Evolutionary conservation across 441 rosid genomes (phyloP).

Genomic region (Aquilaria agallochum): DNA sequence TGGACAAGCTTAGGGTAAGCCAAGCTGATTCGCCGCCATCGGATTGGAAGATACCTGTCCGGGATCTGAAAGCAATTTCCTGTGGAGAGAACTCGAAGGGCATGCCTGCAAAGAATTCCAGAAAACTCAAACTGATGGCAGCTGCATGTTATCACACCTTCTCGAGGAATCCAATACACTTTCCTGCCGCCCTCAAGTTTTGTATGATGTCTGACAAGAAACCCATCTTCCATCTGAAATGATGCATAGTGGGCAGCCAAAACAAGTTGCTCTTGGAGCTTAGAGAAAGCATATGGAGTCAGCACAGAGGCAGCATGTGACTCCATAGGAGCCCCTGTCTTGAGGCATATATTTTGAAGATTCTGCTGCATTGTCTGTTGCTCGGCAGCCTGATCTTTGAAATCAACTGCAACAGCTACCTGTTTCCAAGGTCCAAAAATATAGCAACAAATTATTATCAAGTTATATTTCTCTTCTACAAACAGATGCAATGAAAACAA

Average conservation of each 20-base stretch:
- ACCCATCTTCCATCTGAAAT: conserved; percentile 82
- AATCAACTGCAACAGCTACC: conserved; percentile 87
- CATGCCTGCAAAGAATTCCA: conserved; percentile 88
- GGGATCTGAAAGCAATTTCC: conserved; percentile 96
- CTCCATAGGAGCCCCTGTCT: conserved; percentile 97
- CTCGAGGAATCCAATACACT: conserved; percentile 88
- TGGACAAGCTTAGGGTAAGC: conserved; percentile 43
- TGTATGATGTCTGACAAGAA: conserved; percentile 91
- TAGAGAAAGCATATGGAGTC: conserved; percentile 90
- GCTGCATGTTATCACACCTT: conserved; percentile 89
- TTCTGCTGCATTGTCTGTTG: conserved; percentile 98
- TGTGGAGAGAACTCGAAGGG: conserved; percentile 88
- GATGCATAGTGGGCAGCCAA: conserved; percentile 96
- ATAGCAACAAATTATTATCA: too few species aligned
- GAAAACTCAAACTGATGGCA: conserved; percentile 95
- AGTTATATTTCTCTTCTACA: too few species aligned
- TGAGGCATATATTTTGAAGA: conserved; percentile 81
- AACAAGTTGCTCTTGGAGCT: conserved; percentile 95
- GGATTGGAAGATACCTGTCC: conserved; percentile 77
- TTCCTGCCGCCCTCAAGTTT: conserved; percentile 89
- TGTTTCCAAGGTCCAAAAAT: conserved; percentile 15
- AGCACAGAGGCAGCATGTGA: conserved; percentile 83
- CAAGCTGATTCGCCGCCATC: conserved; percentile 75
- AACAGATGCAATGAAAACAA: too few species aligned
- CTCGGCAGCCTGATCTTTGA: conserved; percentile 94